Evolutionary conservation across 257 asterid species (phyloP), one percentile per base, ranked within the genome.

Genomic region (Ballota nigra): DNA sequence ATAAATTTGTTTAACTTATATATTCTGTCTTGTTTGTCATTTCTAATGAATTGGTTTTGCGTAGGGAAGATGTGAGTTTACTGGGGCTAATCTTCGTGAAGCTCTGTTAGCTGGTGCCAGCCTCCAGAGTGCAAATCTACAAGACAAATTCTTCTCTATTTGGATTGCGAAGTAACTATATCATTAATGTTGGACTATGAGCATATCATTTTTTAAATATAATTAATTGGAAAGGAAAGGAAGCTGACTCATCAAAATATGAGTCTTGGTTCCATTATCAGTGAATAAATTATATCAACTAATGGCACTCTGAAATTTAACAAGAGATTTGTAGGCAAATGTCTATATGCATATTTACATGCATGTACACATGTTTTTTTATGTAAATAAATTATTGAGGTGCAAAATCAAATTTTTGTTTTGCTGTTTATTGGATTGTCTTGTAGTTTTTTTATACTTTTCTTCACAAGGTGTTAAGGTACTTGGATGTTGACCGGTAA

Each of bases 51-150:
- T 76, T 73, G 74, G 49, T 82, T 19, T 81, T 74, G 82, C 83
- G 88, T 81, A 73, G 83, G 82, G 82, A 85, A 92, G 98, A 85
- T 93, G 98, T 71, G 98, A 93, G 66, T 93, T 93, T 73, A 90
- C 94, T 33, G 97, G 96, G 67, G 98, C 98, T 74, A 90, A 93
- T 87, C 98, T 93, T 63, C 96, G 96, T 51, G 91, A 92, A 62
- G 95, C 98, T 64, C 80, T 93, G 63, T 83, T 93, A 84, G 96
- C 97, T 63, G 98, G 98, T 58, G 93, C 98, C 77, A 88, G 84
- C 76, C 96, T 93, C 61, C 97, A 87, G 77, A 93, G 98, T 88
- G 98, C 97, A 83, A 93, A 90, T 83, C 81, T 93, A 62, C 98
- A 93, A 81, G 98, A 96, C 87, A 81, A 66, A 31, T 68, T 38